These are phyloP conservation scores for Pichia gijzeniarum DNA, from an alignment of 805 yeast genomes.

Conservation along the genomic window DNA sequence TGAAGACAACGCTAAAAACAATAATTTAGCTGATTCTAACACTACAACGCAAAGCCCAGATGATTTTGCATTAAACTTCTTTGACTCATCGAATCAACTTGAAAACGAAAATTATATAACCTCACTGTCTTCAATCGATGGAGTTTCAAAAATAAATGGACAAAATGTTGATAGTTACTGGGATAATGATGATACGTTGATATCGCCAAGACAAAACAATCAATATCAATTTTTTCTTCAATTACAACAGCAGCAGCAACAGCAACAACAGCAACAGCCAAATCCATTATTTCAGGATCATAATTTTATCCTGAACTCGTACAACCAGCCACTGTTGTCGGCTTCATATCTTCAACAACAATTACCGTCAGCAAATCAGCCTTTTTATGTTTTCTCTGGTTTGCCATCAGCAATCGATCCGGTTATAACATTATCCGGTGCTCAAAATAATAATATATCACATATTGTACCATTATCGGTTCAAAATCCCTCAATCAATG, in stretches of 20 bases:
- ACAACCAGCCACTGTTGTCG: background rate
- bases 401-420: constrained; percentile 11
- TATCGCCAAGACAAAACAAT: background rate
- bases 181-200: background rate
- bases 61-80: constrained; percentile 10
- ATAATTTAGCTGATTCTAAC: background rate
- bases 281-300: background rate
- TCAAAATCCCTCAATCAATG: background rate
- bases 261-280: background rate
- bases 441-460: background rate
- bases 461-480: constrained; percentile 6
- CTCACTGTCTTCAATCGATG: background rate
- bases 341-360: background rate
- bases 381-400: constrained; percentile 6
- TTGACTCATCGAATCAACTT: background rate
- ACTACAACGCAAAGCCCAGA: constrained; percentile 1
- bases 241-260: background rate
- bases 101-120: constrained; percentile 2
- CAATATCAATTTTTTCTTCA: constrained; percentile 2
- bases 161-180: background rate
- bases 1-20: constrained; percentile 3
- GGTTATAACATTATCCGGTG: background rate
- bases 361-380: constrained; percentile 1
- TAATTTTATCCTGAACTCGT: background rate
- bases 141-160: background rate